A percentile compares a stretch with the other conserved stretches of the same genome.
Evolutionary conservation across 495 filamentous ascomycete genomes (phyloP).

Genomic region (Saxophila tyrrhenica): DNA sequence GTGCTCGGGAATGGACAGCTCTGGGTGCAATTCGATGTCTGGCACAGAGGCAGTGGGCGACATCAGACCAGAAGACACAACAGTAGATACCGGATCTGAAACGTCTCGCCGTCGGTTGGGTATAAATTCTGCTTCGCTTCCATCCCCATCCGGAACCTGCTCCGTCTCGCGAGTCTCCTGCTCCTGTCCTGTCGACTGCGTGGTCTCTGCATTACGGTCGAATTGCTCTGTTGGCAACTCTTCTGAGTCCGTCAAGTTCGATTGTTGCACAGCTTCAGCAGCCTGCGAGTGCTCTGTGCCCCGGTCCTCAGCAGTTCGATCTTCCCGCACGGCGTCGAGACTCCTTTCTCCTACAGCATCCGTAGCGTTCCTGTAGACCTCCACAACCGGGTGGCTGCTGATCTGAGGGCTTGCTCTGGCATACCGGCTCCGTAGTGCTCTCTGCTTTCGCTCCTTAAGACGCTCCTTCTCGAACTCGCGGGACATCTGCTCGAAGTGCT

Average conservation of each 20-base stretch:
- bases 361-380: slow-evolving; percentile 84
- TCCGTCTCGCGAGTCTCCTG: neutral
- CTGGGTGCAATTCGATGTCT: slow-evolving; percentile 34
- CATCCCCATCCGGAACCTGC: slow-evolving; percentile 47
- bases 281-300: neutral
- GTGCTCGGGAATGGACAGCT: slow-evolving; percentile 74
- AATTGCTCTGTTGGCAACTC: neutral
- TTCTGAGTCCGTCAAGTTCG: neutral
- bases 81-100: slow-evolving; percentile 33
- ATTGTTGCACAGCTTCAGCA: neutral
- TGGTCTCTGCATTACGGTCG: neutral
- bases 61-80: slow-evolving; percentile 34
- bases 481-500: slow-evolving; percentile 92
- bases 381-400: slow-evolving; percentile 89
- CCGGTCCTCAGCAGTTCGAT: neutral
- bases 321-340: neutral
- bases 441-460: slow-evolving; percentile 68
- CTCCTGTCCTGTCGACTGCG: neutral
- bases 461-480: slow-evolving; percentile 95
- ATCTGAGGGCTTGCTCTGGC: slow-evolving; percentile 77
- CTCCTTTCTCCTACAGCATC: slow-evolving; percentile 75
- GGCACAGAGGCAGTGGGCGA: slow-evolving; percentile 35
- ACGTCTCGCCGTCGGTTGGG: slow-evolving; percentile 54
- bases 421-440: slow-evolving; percentile 68
- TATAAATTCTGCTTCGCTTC: slow-evolving; percentile 58